A percentile compares a stretch with the other conserved stretches of the same genome.
phyloP scores from a whole-genome alignment of 345 rosid genomes.

The Eucalyptus regnans region DNA sequence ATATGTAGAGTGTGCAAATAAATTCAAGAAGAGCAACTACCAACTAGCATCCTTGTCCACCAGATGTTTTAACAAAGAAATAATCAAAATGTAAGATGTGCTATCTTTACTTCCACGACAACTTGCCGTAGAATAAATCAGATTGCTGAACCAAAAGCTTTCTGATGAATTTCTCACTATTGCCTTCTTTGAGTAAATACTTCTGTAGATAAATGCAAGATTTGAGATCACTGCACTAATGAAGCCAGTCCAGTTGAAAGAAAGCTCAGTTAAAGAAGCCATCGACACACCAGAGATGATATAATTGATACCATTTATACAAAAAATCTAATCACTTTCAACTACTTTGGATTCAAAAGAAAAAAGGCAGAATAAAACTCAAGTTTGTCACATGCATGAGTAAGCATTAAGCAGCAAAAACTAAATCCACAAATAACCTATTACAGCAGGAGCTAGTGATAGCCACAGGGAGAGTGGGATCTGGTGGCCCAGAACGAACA shows the following conservation, averaged over 20 bases:
- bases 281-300: constrained; percentile 46
- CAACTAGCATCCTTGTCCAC: background rate
- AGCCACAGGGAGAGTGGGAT: constrained; percentile 84
- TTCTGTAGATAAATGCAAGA: constrained; percentile 86
- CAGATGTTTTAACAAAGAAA: background rate
- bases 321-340: background rate
- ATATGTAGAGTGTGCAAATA: background rate
- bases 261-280: constrained; percentile 91
- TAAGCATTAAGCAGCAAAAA: background rate
- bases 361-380: background rate
- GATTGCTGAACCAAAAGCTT: background rate
- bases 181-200: constrained; percentile 94
- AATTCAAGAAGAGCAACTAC: background rate
- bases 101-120: background rate
- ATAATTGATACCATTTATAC: background rate
- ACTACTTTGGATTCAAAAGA: background rate
- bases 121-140: background rate
- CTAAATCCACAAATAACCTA: constrained; percentile 29
- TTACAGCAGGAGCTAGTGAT: constrained; percentile 78
- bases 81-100: background rate
- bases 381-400: background rate
- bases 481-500: constrained; percentile 71
- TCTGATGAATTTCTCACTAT: constrained; percentile 34
- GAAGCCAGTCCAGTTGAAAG: constrained; percentile 93
- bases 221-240: constrained; percentile 97